phyloP scores from a whole-genome alignment of 495 filamentous ascomycete genomes.

The Emericellopsis terricola region DNA sequence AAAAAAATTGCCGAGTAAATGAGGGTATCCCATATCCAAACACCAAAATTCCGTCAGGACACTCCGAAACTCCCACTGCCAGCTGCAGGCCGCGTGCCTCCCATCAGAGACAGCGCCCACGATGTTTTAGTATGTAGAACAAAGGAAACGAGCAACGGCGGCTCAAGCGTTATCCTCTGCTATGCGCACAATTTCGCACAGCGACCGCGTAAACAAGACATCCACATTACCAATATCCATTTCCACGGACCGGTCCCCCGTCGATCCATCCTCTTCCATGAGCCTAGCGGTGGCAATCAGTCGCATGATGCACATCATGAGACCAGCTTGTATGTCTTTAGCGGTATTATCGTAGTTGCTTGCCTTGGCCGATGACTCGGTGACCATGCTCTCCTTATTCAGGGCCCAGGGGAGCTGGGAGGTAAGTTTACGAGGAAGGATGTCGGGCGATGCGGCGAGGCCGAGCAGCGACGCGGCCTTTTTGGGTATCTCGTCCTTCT shows the following conservation, averaged over 20 bases:
- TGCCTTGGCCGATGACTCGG: too few relatives aligned
- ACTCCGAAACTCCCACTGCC: too few relatives aligned
- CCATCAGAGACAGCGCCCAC: too few relatives aligned
- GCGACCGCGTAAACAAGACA: not conserved
- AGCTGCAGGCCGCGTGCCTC: too few relatives aligned
- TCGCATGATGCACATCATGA: not conserved
- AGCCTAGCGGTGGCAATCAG: conserved; percentile 1
- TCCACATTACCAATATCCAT: conserved; percentile 1
- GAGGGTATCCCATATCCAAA: too few relatives aligned
- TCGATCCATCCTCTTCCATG: not conserved
- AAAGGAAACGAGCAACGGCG: too few relatives aligned
- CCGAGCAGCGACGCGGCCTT: conserved; percentile 1
- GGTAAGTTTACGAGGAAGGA: not conserved
- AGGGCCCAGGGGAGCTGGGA: not conserved
- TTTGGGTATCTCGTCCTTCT: conserved; percentile 2
- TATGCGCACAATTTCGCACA: conserved; percentile 3
- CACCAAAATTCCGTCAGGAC: too few relatives aligned
- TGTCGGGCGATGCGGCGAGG: not conserved
- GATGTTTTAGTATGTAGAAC: too few relatives aligned
- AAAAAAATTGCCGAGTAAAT: too few relatives aligned
- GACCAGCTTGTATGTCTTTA: conserved; percentile 1
- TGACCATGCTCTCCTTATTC: not conserved
- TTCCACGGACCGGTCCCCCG: not conserved
- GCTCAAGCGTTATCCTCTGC: too few relatives aligned
- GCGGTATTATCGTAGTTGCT: not conserved